Evolutionary conservation across 352 stramenopile genomes (phyloP), one percentile per base, ranked within the genome.

Genomic region (Phytophthora citrophthora): DNA sequence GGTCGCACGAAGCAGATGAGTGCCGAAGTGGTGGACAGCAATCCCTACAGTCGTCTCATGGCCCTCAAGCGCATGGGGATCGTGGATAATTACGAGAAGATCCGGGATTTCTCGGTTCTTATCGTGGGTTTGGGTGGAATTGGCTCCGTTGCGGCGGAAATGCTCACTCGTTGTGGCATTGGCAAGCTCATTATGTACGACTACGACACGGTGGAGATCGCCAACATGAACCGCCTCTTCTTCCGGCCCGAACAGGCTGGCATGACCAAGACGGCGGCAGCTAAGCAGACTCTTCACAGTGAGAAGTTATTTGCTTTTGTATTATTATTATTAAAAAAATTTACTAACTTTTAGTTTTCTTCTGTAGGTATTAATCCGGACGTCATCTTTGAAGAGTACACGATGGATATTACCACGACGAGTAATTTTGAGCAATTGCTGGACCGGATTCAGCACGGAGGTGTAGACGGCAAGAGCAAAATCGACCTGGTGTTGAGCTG

Each of bases 211-310:
- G 90, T 97, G 45, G 90, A 96, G 74, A 79, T 96, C 52, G 90
- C 86, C 50, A 97, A 97, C 57, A 97, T 97, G 90, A 97, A 97
- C 68, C 88, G 90, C 31, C 70, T 97, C 29, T 97, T 97, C 75
- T 97, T 96, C 64, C 86, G 87, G 4, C 89, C 89, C 3, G 83
- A 94, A 57, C 89, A 97, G 61, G 87, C 82, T 0, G 88, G 88
- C 43, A 86, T 93, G 77, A 91, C 81, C 66, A 97, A 97, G 76
- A 94, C 86, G 2, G 86, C 87, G 7, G 90, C 90, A 0, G 88
- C 90, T 27, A 95, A 93, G 62, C 84, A 95, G 66, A 95, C 88
- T 9, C 74, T 97, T 32, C 78, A 91, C 49, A 93, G 79, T 90
- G 58, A n/a, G 83, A 24, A 7, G 9, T 13, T 18, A 24, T n/a